A percentile compares a stretch with the other conserved stretches of the same genome.
phyloP scores from a whole-genome alignment of 192 early-diverging fungal genomes.

The Umbelopsis sp. region DNA sequence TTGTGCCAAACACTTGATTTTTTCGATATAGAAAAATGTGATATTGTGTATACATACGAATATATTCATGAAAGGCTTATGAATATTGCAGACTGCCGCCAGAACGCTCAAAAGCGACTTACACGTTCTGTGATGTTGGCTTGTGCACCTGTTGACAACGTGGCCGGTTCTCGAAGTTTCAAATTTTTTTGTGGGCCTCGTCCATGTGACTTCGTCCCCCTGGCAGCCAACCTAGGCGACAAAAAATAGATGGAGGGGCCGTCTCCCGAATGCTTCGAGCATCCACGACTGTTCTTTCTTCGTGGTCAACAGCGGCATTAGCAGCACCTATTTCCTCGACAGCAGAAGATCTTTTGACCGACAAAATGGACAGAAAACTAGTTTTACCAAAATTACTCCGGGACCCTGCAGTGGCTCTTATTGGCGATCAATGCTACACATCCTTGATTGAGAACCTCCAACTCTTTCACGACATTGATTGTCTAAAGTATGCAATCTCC shows the following conservation, averaged over 20 bases:
- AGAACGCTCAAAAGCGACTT: too few relatives aligned
- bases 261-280: constrained; percentile 19
- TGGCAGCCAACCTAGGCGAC: too few relatives aligned
- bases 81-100: too few relatives aligned
- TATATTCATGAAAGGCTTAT: too few relatives aligned
- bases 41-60: too few relatives aligned
- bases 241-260: neutral
- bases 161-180: too few relatives aligned
- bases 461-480: constrained; percentile 59
- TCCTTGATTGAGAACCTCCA: constrained; percentile 76
- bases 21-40: too few relatives aligned
- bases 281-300: constrained; percentile 15
- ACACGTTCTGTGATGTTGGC: too few relatives aligned
- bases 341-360: neutral
- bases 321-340: neutral
- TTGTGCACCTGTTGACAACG: too few relatives aligned
- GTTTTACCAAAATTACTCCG: constrained; percentile 62
- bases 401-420: constrained; percentile 65
- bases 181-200: too few relatives aligned
- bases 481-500: constrained; percentile 81
- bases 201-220: too few relatives aligned
- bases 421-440: constrained; percentile 81
- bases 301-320: constrained; percentile 7
- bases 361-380: constrained; percentile 1
- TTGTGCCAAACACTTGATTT: too few relatives aligned